A percentile compares a stretch with the other conserved stretches of the same genome.
phyloP scores from a whole-genome alignment of 176 grass and related monocot species.

The Aegilops longissima region DNA sequence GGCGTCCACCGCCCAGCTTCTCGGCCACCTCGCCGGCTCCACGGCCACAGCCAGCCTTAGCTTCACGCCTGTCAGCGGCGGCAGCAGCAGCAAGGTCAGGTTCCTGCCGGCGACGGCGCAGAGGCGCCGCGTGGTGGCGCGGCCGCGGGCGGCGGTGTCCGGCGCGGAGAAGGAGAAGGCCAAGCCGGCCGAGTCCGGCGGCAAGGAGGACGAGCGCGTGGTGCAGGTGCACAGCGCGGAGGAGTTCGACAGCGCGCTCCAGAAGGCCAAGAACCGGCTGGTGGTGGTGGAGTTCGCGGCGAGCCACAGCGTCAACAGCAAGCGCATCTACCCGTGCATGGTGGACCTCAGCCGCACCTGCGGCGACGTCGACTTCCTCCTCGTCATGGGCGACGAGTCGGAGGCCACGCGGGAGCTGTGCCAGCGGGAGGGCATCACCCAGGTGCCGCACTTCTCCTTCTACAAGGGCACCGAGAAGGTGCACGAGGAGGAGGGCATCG shows the following conservation, averaged over 20 bases:
- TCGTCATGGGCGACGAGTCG: conserved; percentile 95
- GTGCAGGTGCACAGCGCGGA: conserved; percentile 58
- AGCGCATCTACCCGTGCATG: conserved; percentile 75
- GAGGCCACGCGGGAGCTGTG: conserved; percentile 63
- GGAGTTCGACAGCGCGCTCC: conserved; percentile 75
- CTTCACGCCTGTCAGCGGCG: not conserved
- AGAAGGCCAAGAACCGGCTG: conserved; percentile 67
- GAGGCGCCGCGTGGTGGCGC: not conserved
- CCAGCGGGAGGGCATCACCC: conserved; percentile 62
- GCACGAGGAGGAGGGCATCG: conserved; percentile 92
- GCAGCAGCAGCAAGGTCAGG: conserved; percentile 24
- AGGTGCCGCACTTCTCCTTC: conserved; percentile 87
- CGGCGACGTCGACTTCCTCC: conserved; percentile 87
- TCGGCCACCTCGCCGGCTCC: conserved; percentile 38
- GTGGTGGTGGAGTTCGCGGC: conserved; percentile 95
- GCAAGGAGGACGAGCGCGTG: conserved; percentile 43
- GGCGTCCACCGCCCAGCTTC: conserved; percentile 58
- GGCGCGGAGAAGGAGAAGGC: conserved; percentile 44
- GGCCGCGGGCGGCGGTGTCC: conserved; percentile 22
- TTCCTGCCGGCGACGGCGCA: not conserved
- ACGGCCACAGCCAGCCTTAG: conserved; percentile 5
- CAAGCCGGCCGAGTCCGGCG: not conserved
- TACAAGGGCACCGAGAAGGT: conserved; percentile 84
- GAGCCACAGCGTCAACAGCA: conserved; percentile 68
- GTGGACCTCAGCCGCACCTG: conserved; percentile 87